Conservation (phyloP, 2,329 filamentous ascomycete species). For the Cytospora paraplurivora region DNA sequence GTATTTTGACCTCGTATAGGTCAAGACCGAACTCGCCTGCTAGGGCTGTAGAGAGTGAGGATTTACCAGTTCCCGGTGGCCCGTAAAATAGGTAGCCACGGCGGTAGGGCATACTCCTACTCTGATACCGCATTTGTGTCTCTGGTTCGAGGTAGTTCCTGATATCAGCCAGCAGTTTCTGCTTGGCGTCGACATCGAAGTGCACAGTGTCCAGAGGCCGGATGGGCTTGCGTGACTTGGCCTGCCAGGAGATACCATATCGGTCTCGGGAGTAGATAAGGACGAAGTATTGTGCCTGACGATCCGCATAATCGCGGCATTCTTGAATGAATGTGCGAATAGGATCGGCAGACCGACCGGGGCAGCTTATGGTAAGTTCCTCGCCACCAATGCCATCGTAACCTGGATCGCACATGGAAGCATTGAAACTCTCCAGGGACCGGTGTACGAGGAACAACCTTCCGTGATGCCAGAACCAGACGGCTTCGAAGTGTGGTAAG, state of each 20-base stretch:
- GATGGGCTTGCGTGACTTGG: slow-evolving; percentile 51
- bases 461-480: slow-evolving; percentile 53
- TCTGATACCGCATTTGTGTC: slow-evolving; percentile 61
- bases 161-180: slow-evolving; percentile 51
- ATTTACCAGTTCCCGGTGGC: slow-evolving; percentile 64
- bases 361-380: slow-evolving; percentile 51
- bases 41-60: slow-evolving; percentile 55
- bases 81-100: slow-evolving; percentile 68
- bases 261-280: slow-evolving; percentile 50
- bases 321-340: slow-evolving; percentile 48
- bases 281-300: slow-evolving; percentile 52
- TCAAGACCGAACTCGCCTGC: slow-evolving; percentile 54
- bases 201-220: slow-evolving; percentile 54
- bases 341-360: slow-evolving; percentile 53
- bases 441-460: slow-evolving; percentile 49
- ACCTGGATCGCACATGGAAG: slow-evolving; percentile 43
- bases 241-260: slow-evolving; percentile 51
- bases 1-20: slow-evolving; percentile 52
- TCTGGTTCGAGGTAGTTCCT: slow-evolving; percentile 54
- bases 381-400: slow-evolving; percentile 50
- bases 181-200: slow-evolving; percentile 50
- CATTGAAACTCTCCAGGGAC: slow-evolving; percentile 42
- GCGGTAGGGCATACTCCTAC: slow-evolving; percentile 66
- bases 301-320: slow-evolving; percentile 52
- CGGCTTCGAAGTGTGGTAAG: slow-evolving; percentile 46